These are phyloP conservation scores for Rhodotorula sp. DNA, from an alignment of 1,284 basidiomycete genomes.

Conservation along the genomic window DNA sequence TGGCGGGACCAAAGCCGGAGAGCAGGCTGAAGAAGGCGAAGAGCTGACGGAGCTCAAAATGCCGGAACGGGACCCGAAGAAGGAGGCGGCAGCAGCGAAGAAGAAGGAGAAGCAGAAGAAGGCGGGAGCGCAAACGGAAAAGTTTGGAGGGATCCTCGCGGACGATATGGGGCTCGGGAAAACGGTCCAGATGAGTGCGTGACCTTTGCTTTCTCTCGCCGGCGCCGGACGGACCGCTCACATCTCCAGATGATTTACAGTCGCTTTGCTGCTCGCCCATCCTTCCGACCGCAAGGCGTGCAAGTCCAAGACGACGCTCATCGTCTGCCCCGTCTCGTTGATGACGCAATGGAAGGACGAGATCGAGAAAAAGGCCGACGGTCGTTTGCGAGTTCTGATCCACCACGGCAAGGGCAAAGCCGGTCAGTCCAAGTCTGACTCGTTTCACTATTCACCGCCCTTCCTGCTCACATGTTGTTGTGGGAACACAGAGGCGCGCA, in stretches of 20 bases:
- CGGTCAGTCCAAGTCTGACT: conserved; percentile 53
- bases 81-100: not conserved
- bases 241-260: conserved; percentile 1
- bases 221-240: not conserved
- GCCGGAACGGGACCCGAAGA: not conserved
- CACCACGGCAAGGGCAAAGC: conserved; percentile 77
- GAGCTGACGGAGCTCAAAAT: not conserved
- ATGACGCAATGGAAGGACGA: conserved; percentile 91
- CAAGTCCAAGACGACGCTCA: conserved; percentile 35
- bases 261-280: conserved; percentile 41
- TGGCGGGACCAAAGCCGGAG: too few relatives aligned
- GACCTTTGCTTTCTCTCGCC: not conserved
- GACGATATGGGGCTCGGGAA: conserved; percentile 47
- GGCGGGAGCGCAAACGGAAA: conserved; percentile 20
- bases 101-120: not conserved
- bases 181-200: conserved; percentile 35
- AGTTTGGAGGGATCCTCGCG: conserved; percentile 43
- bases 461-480: not conserved
- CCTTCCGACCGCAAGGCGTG: conserved; percentile 16
- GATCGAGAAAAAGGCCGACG: conserved; percentile 70
- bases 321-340: conserved; percentile 59
- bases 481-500: conserved; percentile 57
- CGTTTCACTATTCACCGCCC: too few relatives aligned
- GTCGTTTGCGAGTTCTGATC: conserved; percentile 66
- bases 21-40: not conserved